Evolutionary conservation across 2,329 filamentous ascomycete species (phyloP).

Genomic region (Xenoacremonium recifei): DNA sequence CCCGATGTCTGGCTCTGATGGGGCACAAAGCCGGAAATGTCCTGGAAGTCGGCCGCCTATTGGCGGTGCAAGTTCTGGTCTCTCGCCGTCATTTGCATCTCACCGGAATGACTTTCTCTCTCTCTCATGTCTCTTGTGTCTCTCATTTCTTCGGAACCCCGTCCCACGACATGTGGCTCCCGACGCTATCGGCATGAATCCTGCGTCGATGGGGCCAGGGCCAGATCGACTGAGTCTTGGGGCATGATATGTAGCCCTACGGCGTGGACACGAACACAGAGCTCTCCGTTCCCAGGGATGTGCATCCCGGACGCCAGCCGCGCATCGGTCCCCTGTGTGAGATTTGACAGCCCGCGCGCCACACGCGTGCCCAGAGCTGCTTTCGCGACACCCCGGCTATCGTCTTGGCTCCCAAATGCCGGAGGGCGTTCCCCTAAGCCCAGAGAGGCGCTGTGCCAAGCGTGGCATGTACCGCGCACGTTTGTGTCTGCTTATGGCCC

Average conservation of each 20-base stretch:
- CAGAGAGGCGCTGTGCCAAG: slow-evolving; percentile 10
- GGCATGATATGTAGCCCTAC: slow-evolving; percentile 9
- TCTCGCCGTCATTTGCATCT: slow-evolving; percentile 12
- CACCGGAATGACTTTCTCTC: slow-evolving; percentile 19
- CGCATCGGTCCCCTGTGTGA: slow-evolving; percentile 8
- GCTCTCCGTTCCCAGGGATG: slow-evolving; percentile 12
- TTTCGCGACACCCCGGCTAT: slow-evolving; percentile 6
- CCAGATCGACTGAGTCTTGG: background rate
- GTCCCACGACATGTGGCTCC: background rate
- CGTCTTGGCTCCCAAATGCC: slow-evolving; percentile 5
- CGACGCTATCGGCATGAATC: background rate
- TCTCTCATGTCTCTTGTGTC: too few species aligned
- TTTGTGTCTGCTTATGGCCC: background rate
- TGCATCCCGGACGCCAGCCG: slow-evolving; percentile 8
- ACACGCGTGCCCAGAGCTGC: slow-evolving; percentile 12
- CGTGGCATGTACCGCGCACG: slow-evolving; percentile 7
- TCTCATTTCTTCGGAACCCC: too few species aligned
- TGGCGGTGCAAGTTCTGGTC: slow-evolving; percentile 12
- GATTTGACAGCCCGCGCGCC: slow-evolving; percentile 9
- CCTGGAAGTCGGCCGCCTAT: slow-evolving; percentile 16
- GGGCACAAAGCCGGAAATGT: slow-evolving; percentile 13
- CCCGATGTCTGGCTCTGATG: slow-evolving; percentile 9
- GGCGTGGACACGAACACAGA: slow-evolving; percentile 4
- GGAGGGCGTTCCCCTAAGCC: slow-evolving; percentile 11
- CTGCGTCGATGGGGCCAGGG: background rate